Base-by-base conservation (phyloP, 2,329 filamentous ascomycete genomes). In the Metarhizium guizhouense region DNA sequence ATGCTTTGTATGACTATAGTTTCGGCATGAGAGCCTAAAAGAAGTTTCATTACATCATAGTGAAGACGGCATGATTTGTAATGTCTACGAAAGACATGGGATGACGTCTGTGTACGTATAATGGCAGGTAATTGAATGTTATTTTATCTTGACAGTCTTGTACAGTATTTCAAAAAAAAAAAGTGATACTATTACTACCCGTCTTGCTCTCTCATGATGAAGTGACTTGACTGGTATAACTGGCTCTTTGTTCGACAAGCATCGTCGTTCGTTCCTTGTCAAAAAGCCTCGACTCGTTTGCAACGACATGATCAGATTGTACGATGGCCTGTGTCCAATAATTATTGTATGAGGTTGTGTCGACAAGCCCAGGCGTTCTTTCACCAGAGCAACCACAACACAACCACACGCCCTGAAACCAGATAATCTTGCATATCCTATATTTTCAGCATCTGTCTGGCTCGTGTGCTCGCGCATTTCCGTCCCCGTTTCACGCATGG, bases 21-120 rank as follows among this genome's bases (percentile, higher is more conserved):
- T 11, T 13, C 11, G 51, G 13, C 18, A 8, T 43, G 30, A 4
- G 25, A 42, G 45, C 25, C 45, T 11, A 48, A 48, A 30, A 48
- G 25, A 30, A 16, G 32, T 45, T 48, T 48, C 45, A 48, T 48
- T 43, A 42, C 13, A 40, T 20, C 45, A 48, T 29, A 51, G 52
- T 55, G 30, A 52, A 36, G 38, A 29, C 36, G 47, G 10, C 32
- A 52, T 55, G 54, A 51, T 16, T 25, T 52, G 49, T 47, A 14
- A 49, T 47, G 52, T 54, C 45, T 54, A 48, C 45, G 52, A 49
- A 16, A 34, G 52, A 54, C 20, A 54, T 25, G 52, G 29, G 20
- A 48, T 54, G 52, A 53, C 52, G 52, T 40, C 32, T 54, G 52
- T 48, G 45, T 20, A 49, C 45, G 52, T 29, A 54, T 42, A 42